Base-by-base conservation (phyloP, 768 basidiomycete species). In the Boletus reticulatus region DNA sequence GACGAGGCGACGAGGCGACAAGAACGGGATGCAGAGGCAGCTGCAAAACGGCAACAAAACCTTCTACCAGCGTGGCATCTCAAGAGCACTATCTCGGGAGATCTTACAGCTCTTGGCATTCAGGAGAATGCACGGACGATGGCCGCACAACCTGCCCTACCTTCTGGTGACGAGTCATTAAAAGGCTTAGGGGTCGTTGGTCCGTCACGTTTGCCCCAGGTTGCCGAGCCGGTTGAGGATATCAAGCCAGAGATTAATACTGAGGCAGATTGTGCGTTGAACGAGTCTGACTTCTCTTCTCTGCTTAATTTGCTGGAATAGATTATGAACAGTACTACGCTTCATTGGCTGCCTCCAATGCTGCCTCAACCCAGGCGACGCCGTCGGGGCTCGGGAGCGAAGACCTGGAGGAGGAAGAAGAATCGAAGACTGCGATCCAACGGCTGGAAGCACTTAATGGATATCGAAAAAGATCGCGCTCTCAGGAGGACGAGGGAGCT, bases 61-160 rank as follows among this genome's bases (percentile, higher is more conserved):
- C 83, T 86, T 0, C 76, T 99, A 43, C 97, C 97, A 1, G 79
- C 89, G 13, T 99, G 97, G 97, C 92, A 97, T 75, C 80, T 94
- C 62, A 90, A 92, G 72, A 95, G 93, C 67, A 99, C 97, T 4
- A 93, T 99, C 57, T 87, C 93, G 4, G 94, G 94, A 10, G 89
- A 95, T 61, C 75, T 94, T 57, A 97, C 96, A 1, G 88, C 92
- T 20, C 78, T 95, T 39, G 93, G 94, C 19, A 80, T 90, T 54
- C 82, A 85, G 62, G 89, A 91, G 68, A 82, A 70, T 58, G 84
- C 81, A n/a, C 75, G 85, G 53, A 72, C 78, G 24, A 80, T 80
- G 50, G 65, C 68, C 13, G 73, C 62, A 39, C 67, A 66, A n/a
- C 45, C 56, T 42, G 56, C 54, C 53, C 53, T 78, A 29, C 74